Percentiles rank a stretch among this genome's conserved stretches.
These are phyloP conservation scores for Isatis lusitanica DNA, from an alignment of 441 rosid genomes.

Conservation along the genomic window DNA sequence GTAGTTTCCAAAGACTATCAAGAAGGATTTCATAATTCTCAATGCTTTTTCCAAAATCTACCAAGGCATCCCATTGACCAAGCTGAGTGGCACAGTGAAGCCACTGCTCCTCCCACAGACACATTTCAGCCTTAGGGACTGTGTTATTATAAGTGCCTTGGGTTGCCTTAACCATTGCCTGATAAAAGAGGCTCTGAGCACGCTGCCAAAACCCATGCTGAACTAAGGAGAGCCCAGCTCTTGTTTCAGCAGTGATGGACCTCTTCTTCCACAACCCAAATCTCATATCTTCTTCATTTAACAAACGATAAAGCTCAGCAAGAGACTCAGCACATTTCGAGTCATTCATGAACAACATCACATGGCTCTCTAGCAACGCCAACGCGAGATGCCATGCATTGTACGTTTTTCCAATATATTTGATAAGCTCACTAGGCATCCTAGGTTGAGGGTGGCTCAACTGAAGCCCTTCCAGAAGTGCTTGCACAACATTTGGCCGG, in stretches of 20 bases:
- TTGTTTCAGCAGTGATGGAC: conserved; percentile 92
- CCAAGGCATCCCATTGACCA: conserved; percentile 98
- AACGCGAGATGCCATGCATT: conserved; percentile 99
- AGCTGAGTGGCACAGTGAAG: conserved; percentile 92
- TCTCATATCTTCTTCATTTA: conserved; percentile 99
- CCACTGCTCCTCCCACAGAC: conserved; percentile 99
- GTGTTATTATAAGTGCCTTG: conserved; percentile 97
- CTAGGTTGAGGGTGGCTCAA: conserved; percentile 99
- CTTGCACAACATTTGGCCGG: conserved; percentile 99
- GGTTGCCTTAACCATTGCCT: conserved; percentile 99
- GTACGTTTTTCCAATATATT: conserved; percentile 94
- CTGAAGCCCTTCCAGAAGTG: conserved; percentile 97
- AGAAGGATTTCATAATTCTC: conserved; percentile 97
- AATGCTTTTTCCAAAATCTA: conserved; percentile 88
- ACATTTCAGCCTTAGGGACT: conserved; percentile 99
- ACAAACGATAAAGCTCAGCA: conserved; percentile 95
- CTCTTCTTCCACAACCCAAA: conserved; percentile 99
- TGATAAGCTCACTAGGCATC: conserved; percentile 98
- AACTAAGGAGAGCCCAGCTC: conserved; percentile 94
- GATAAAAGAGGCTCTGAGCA: conserved; percentile 90
- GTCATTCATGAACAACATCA: conserved; percentile 82
- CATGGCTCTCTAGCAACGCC: conserved; percentile 95
- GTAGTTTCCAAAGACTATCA: conserved; percentile 94
- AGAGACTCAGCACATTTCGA: conserved; percentile 89
- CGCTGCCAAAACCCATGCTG: conserved; percentile 99